Evolutionary conservation across 495 filamentous ascomycete genomes (phyloP), one percentile per base, ranked within the genome.

Genomic region (Hypoxylon fuscum): DNA sequence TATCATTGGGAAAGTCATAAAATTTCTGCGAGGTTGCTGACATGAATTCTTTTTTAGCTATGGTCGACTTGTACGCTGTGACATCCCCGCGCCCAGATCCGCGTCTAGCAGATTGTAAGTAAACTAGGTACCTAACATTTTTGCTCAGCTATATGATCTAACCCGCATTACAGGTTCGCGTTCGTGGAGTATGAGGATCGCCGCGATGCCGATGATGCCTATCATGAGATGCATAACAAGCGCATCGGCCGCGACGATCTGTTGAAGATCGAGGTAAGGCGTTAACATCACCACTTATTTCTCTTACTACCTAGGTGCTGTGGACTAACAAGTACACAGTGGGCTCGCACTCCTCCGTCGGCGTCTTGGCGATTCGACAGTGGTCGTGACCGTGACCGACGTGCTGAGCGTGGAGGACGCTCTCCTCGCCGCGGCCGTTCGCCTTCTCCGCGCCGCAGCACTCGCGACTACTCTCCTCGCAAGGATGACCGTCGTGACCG

Each of bases 211-310:
- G 95, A 99, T 79, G 95, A 99, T 83, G 95, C 95, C 27, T 99
- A 99, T 73, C 92, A 98, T 76, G 95, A 99, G 77, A 98, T 99
- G 96, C 95, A 99, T 76, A 97, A 97, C 80, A 96, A 96, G 86
- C 91, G 95, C 50, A 93, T 99, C 68, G 93, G 93, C 38, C 90
- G 93, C 50, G 95, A 99, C 74, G 95, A 99, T 66, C 75, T 96
- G 42, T 74, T 99, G 81, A 99, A 99, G 79, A 98, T 99, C 66
- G 95, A 99, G 84, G 95, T 96, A 79, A 68, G 83, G n/a, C n/a
- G n/a, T n/a, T n/a, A n/a, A n/a, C n/a, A n/a, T n/a, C n/a, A n/a
- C n/a, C n/a, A n/a, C 17, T 41, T 27, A 27, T 27, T 27, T 8
- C 8, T 27, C 25, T 21, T 22, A 15, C 27, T 38, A 15, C 12